These are phyloP conservation scores for Emmonsiellopsis sp. DNA, from an alignment of 2,329 filamentous ascomycete genomes.

Conservation along the genomic window DNA sequence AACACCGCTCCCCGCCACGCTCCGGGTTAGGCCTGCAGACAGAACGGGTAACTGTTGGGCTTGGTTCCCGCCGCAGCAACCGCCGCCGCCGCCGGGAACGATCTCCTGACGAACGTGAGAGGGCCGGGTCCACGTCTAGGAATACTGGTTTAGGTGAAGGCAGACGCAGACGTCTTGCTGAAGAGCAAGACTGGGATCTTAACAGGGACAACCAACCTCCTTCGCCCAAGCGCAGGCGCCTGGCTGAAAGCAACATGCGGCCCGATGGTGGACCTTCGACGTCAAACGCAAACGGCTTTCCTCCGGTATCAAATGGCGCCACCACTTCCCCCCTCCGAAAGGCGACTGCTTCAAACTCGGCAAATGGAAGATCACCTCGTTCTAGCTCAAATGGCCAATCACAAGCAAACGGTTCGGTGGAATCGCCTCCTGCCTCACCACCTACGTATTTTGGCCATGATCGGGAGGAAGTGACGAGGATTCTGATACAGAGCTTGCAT, in stretches of 20 bases:
- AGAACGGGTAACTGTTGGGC: background rate
- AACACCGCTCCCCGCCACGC: slow-evolving; percentile 1
- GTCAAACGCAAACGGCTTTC: slow-evolving; percentile 48
- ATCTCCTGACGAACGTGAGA: slow-evolving; percentile 19
- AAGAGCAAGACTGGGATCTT: slow-evolving; percentile 18
- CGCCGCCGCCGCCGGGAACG: slow-evolving; percentile 25
- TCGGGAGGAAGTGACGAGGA: slow-evolving; percentile 83
- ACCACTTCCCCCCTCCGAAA: slow-evolving; percentile 36
- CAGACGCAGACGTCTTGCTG: slow-evolving; percentile 20
- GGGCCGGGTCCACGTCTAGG: slow-evolving; percentile 14
- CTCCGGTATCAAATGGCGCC: slow-evolving; percentile 50
- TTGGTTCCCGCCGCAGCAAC: slow-evolving; percentile 11
- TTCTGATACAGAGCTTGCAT: slow-evolving; percentile 81
- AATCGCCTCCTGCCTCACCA: slow-evolving; percentile 19
- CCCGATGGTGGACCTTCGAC: slow-evolving; percentile 44
- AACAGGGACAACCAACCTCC: slow-evolving; percentile 23
- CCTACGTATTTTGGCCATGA: slow-evolving; percentile 71
- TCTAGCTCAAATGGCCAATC: slow-evolving; percentile 28
- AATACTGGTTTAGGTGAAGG: slow-evolving; percentile 17
- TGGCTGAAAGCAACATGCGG: slow-evolving; percentile 52
- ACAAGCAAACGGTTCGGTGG: slow-evolving; percentile 31
- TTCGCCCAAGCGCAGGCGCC: slow-evolving; percentile 50
- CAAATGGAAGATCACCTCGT: slow-evolving; percentile 47
- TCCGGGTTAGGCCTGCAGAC: slow-evolving; percentile 1
- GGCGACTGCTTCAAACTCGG: slow-evolving; percentile 37